Base-by-base conservation (phyloP, 2,329 filamentous ascomycete species). In the Fusarium denticulatum region DNA sequence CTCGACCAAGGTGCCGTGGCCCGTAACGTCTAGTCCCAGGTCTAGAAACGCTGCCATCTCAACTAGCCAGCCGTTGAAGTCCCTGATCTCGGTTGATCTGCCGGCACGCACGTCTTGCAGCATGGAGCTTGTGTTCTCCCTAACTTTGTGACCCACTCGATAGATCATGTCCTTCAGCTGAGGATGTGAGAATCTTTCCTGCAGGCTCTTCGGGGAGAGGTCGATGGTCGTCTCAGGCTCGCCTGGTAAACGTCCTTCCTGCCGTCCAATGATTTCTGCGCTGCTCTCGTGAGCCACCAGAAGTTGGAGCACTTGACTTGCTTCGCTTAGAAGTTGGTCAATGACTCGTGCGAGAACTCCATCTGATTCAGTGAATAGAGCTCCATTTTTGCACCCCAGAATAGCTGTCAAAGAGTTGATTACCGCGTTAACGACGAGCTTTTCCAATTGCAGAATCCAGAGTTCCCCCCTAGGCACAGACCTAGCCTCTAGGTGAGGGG, bases 401-500 rank as follows among this genome's bases (percentile, higher is more conserved):
- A 98, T 83, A 2, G 92, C 92, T 1, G 94, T 96, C n/a, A 98
- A 83, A 0, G 96, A 94, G 79, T 97, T 97, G 77, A 98, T 90
- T 37, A 95, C 85, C 40, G 90, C 87, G 79, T 97, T 97, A 58
- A 95, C 86, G 2, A 93, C 92, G 3, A 98, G 86, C 81, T 97
- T 98, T 78, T 97, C 94, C 7, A 98, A 88, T 83, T 97, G 95
- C n/a, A 87, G 77, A 15, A 86, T 72, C 85, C 87, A 88, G 22
- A 91, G 80, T 50, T 88, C 85, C 6, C 82, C 70, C 16, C 81
- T 78, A 5, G 82, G 71, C 9, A 88, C 83, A 28, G 76, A 66
- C 14, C 76, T 81, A 0, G 83, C 85, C 18, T 81, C 79, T 5
- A 91, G 81, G 24, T 82, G 76, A 5, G 86, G 83, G 1, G 87